Conservation (phyloP, 257 asterid genomes). For the Anisodus tanguticus region DNA sequence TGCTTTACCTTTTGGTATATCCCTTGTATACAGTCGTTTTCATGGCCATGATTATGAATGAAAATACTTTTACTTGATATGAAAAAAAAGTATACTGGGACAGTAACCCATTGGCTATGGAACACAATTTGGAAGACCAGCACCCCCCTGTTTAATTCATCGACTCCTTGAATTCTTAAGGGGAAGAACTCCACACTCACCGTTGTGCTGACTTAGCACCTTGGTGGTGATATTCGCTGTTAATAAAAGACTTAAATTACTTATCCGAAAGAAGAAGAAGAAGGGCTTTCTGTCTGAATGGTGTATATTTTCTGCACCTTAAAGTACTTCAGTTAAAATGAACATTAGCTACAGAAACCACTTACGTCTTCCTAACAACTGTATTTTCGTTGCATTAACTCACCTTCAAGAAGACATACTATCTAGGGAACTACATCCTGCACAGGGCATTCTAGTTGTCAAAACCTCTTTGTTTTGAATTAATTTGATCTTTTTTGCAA, state of each 20-base stretch:
- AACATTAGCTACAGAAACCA: background rate
- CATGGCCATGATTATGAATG: no score
- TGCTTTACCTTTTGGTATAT: no score
- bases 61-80: no score
- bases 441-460: background rate
- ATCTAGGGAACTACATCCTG: background rate
- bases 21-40: no score
- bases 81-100: background rate
- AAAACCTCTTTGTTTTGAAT: background rate
- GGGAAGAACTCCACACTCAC: background rate
- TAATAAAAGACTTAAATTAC: background rate
- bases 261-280: background rate
- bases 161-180: background rate
- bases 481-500: background rate
- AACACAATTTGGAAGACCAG: background rate
- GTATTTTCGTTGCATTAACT: background rate
- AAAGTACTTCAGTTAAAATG: background rate
- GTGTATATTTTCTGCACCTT: background rate
- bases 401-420: constrained; percentile 26
- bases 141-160: background rate
- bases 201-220: background rate
- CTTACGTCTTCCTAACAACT: background rate
- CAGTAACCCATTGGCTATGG: background rate
- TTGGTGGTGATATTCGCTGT: background rate
- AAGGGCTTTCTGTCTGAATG: background rate